Conservation (phyloP, 495 filamentous ascomycete genomes). For the Aspergillus conjunctus region DNA sequence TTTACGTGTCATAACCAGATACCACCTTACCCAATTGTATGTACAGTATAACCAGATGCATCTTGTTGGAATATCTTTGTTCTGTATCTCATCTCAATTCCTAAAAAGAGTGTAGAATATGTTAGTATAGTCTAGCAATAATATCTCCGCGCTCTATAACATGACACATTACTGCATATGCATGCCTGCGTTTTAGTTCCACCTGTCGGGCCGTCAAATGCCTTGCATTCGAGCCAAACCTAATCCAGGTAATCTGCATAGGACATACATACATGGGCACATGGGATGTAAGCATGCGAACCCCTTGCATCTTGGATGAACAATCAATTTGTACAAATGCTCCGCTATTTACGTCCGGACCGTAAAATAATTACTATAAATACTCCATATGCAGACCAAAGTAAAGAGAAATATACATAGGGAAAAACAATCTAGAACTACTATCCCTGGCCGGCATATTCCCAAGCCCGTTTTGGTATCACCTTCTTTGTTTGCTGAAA, state of each 20-base stretch:
- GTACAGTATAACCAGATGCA: not conserved
- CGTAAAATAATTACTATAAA: too few species aligned
- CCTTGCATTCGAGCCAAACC: not conserved
- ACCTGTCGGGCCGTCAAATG: not conserved
- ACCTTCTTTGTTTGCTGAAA: too few species aligned
- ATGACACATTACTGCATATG: not conserved
- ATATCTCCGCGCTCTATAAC: slow-evolving; percentile 1
- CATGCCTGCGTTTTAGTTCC: not conserved
- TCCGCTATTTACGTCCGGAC: too few species aligned
- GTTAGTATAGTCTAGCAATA: not conserved
- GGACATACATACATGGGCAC: too few species aligned
- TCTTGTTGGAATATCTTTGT: not conserved
- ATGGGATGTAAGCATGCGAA: too few species aligned
- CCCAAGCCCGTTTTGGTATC: too few species aligned
- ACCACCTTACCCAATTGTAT: not conserved
- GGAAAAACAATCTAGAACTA: not conserved
- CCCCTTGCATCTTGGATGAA: too few species aligned
- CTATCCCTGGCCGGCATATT: too few species aligned
- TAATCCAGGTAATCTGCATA: not conserved
- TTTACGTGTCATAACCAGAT: not conserved
- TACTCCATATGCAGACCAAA: too few species aligned
- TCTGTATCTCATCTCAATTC: not conserved
- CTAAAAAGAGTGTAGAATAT: too few species aligned
- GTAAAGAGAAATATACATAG: too few species aligned
- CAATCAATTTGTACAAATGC: too few species aligned